These are phyloP conservation scores for Catenaria anguillulae DNA, from an alignment of 371 early-diverging fungal genomes.

Conservation along the genomic window DNA sequence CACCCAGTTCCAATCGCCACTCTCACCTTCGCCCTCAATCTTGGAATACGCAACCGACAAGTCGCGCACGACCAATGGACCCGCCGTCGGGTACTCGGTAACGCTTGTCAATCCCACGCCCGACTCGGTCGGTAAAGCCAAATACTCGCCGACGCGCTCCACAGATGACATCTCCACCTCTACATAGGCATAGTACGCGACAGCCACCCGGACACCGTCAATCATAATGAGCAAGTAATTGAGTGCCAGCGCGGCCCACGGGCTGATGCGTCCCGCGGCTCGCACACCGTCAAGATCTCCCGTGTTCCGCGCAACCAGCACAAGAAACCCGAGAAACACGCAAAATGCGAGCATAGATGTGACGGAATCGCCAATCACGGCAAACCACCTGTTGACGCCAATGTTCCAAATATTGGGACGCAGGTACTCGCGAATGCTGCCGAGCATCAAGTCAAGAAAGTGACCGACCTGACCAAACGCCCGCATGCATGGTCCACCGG, in stretches of 20 bases:
- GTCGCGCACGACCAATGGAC: slow-evolving; percentile 45
- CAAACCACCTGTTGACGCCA: neutral
- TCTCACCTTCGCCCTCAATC: slow-evolving; percentile 44
- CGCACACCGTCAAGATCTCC: neutral
- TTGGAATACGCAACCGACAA: slow-evolving; percentile 43
- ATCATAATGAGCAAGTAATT: neutral
- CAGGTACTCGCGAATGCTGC: neutral
- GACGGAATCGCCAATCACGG: neutral
- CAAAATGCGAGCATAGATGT: neutral
- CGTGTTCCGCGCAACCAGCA: neutral
- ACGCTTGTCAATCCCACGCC: neutral
- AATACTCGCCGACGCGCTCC: slow-evolving; percentile 65
- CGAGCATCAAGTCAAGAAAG: neutral
- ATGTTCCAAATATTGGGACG: neutral
- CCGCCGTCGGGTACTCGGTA: slow-evolving; percentile 13
- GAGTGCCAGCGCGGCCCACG: neutral
- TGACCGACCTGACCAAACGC: neutral
- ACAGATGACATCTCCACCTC: slow-evolving; percentile 77
- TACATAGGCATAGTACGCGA: slow-evolving; percentile 14
- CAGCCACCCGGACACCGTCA: neutral
- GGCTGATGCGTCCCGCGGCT: neutral
- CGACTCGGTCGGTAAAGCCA: slow-evolving; percentile 10
- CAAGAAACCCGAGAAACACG: neutral
- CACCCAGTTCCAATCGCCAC: slow-evolving; percentile 32
- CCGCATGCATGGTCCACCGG: neutral